Percentiles rank a stretch among this genome's conserved stretches.
Conservation (phyloP, 1,284 basidiomycete species). For the Cryptococcus depauperatus region DNA sequence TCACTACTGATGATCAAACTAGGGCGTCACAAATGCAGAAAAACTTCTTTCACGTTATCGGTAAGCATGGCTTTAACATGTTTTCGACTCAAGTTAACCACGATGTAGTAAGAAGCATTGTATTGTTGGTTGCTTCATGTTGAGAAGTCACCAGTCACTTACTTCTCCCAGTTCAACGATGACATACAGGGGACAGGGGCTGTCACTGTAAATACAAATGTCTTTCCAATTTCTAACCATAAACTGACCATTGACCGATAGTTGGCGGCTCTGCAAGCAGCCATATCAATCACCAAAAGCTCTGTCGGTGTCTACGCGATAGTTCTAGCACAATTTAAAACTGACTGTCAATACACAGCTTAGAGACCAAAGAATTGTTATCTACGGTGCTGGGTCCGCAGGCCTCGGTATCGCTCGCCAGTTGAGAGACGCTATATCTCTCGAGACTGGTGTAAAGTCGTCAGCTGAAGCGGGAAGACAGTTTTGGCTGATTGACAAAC, state of each 20-base stretch:
- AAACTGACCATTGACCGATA: too few relatives aligned
- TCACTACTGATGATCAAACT: conserved; percentile 1
- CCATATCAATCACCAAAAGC: conserved; percentile 61
- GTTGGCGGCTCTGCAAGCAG: conserved; percentile 60
- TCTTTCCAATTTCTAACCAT: too few relatives aligned
- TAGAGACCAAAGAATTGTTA: conserved; percentile 63
- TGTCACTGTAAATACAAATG: conserved; percentile 56
- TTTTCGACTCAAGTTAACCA: neutral
- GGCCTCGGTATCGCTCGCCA: conserved; percentile 62
- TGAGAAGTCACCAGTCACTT: neutral
- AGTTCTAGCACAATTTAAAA: conserved; percentile 61
- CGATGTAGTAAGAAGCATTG: conserved; percentile 56
- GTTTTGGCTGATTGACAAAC: conserved; percentile 56
- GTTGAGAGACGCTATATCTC: conserved; percentile 61
- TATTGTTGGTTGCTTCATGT: conserved; percentile 49
- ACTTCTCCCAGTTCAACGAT: conserved; percentile 57
- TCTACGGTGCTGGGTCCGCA: conserved; percentile 73
- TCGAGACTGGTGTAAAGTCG: conserved; percentile 46
- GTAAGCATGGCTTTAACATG: too few relatives aligned
- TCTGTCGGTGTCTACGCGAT: neutral
- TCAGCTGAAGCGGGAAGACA: conserved; percentile 52
- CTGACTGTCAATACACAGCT: conserved; percentile 56
- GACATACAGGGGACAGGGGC: conserved; percentile 73
- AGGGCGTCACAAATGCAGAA: conserved; percentile 55
- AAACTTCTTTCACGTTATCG: conserved; percentile 50